Base-by-base conservation (phyloP, 768 basidiomycete genomes). In the Leccinum broughii region DNA sequence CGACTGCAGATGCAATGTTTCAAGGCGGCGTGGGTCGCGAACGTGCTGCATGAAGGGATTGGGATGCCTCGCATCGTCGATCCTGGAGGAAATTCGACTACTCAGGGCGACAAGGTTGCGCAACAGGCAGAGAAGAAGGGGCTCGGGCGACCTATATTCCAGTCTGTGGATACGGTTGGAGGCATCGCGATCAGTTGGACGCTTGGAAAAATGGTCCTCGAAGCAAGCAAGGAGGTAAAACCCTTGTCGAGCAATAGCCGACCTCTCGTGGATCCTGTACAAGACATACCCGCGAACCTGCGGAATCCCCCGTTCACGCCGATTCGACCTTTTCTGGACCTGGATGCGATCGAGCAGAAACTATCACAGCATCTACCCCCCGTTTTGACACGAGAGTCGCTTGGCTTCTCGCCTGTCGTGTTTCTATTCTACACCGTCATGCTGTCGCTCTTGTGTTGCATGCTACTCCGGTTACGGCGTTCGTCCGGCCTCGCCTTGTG, bases 131-230 rank as follows among this genome's bases (percentile, higher is more conserved):
- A 82, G 61, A 82, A 81, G 74, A 97, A 97, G 73, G 92, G 93
- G 17, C 80, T 98, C 32, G 87, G 90, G 53, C 75, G 82, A 60
- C 90, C 93, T 8, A 78, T 84, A n/a, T 98, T 99, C 76, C 97
- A 98, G 75, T 92, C 89, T 44, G 78, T 95, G 76, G 93, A 98
- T 72, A 84, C 86, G n/a, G 90, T 99, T 32, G 89, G 87, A 37
- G 92, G 91, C 68, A 93, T 96, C 41, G 93, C 95, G 49, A 93
- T 99, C 68, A 93, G 87, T 67, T 99, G 97, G 97, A 98, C 97
- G 4, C 81, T 98, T 35, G 97, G 97, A 28, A 98, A 98, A 75
- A 98, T 98, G 95, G 96, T 98, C 0, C 82, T 98, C 28, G 96
- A 98, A 75, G 97, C 97, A 28, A 94, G 92, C 77, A 92, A 90